These are phyloP conservation scores for Chalciporus sp. DNA, from an alignment of 1,284 basidiomycete genomes.

Conservation along the genomic window DNA sequence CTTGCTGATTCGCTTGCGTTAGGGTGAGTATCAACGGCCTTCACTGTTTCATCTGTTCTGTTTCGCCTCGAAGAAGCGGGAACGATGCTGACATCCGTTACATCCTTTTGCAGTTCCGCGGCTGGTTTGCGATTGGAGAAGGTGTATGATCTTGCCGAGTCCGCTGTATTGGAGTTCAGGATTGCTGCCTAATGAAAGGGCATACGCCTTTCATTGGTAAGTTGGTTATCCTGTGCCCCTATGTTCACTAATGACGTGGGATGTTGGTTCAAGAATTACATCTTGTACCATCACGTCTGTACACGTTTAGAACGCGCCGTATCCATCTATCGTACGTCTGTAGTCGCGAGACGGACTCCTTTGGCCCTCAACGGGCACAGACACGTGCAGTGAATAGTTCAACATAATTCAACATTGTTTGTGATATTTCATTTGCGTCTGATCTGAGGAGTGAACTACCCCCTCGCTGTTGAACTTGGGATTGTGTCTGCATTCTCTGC, in stretches of 20 bases:
- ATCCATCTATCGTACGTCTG: neutral
- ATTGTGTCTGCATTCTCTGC: neutral
- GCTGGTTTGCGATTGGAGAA: constrained; percentile 27
- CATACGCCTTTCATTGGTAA: too few species aligned
- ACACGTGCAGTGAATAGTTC: neutral
- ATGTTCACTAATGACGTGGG: too few species aligned
- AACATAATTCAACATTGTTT: constrained; percentile 1
- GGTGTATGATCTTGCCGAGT: constrained; percentile 29
- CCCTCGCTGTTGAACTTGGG: neutral
- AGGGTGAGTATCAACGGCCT: constrained; percentile 15
- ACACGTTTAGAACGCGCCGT: neutral
- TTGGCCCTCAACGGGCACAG: constrained; percentile 17
- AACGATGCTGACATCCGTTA: neutral
- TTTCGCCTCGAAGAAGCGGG: neutral
- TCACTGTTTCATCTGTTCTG: neutral
- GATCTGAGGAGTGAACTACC: neutral
- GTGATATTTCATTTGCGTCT: neutral
- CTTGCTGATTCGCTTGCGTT: constrained; percentile 23
- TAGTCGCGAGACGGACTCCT: neutral
- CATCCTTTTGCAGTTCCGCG: constrained; percentile 8
- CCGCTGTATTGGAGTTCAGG: constrained; percentile 30
- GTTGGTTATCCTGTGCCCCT: too few species aligned
- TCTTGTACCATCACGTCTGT: constrained; percentile 1
- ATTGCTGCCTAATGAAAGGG: constrained; percentile 10
- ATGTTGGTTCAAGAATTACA: neutral